Conservation (phyloP, 441 rosid species). For the Adansonia gregorii region DNA sequence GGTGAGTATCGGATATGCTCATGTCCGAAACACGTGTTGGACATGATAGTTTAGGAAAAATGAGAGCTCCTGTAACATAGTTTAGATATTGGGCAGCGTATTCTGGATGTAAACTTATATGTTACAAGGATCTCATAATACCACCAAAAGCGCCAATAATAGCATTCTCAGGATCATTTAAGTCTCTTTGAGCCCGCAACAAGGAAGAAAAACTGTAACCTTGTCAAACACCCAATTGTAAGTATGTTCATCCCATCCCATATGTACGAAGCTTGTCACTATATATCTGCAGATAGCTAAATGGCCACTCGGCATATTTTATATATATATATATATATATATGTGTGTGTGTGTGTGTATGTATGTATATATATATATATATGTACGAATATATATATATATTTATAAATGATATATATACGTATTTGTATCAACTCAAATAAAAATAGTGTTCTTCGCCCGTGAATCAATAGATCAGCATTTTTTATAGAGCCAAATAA, state of each 20-base stretch:
- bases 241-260: background rate
- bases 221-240: background rate
- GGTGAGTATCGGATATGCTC: background rate
- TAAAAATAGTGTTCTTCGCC: background rate
- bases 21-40: background rate
- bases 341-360: background rate
- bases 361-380: background rate
- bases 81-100: background rate
- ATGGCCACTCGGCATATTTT: background rate
- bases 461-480: background rate
- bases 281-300: background rate
- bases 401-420: background rate
- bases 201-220: background rate
- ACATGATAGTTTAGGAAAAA: background rate
- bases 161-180: conserved; percentile 91
- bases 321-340: background rate
- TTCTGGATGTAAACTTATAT: background rate
- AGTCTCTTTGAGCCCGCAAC: conserved; percentile 75
- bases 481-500: conserved; percentile 3
- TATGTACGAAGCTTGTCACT: background rate
- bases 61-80: background rate
- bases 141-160: conserved; percentile 89
- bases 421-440: background rate
- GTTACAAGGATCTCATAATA: conserved; percentile 33
- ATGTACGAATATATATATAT: background rate